Evolutionary conservation across 768 basidiomycete genomes (phyloP).

Genomic region (Mycena kentingensis): DNA sequence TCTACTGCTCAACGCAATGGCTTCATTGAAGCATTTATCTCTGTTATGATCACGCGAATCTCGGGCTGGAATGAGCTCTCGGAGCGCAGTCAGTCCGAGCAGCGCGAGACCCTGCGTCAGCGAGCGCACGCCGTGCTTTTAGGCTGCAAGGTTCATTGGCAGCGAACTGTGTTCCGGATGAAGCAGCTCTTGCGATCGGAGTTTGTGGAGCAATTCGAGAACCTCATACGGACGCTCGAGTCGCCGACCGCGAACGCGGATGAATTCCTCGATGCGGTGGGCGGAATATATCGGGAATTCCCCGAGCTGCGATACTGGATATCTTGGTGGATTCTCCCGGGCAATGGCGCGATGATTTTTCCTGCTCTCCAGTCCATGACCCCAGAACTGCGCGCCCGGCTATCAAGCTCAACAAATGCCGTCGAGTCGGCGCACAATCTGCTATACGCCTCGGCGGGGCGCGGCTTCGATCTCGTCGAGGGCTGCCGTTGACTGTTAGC

Average conservation of each 20-base stretch:
- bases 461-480: not conserved
- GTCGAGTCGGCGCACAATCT: constrained; percentile 2
- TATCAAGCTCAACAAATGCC: constrained; percentile 3
- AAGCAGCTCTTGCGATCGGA: not conserved
- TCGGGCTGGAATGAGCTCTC: constrained; percentile 11
- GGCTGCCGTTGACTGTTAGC: constrained; percentile 1
- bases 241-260: not conserved
- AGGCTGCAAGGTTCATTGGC: constrained; percentile 9
- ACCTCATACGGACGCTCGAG: not conserved
- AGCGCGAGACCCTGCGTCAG: not conserved
- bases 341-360: constrained; percentile 13
- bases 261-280: constrained; percentile 4
- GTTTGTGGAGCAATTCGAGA: constrained; percentile 3
- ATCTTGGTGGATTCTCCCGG: constrained; percentile 12
- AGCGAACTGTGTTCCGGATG: constrained; percentile 1
- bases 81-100: not conserved
- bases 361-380: constrained; percentile 12
- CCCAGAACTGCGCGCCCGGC: not conserved
- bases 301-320: constrained; percentile 7
- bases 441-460: constrained; percentile 1
- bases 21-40: constrained; percentile 4
- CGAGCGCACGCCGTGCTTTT: not conserved
- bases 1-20: constrained; percentile 8
- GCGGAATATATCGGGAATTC: not conserved
- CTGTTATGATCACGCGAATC: constrained; percentile 5